A percentile compares a stretch with the other conserved stretches of the same genome.
These are phyloP conservation scores for Noccaea caerulescens DNA, from an alignment of 345 rosid genomes.

Conservation along the genomic window DNA sequence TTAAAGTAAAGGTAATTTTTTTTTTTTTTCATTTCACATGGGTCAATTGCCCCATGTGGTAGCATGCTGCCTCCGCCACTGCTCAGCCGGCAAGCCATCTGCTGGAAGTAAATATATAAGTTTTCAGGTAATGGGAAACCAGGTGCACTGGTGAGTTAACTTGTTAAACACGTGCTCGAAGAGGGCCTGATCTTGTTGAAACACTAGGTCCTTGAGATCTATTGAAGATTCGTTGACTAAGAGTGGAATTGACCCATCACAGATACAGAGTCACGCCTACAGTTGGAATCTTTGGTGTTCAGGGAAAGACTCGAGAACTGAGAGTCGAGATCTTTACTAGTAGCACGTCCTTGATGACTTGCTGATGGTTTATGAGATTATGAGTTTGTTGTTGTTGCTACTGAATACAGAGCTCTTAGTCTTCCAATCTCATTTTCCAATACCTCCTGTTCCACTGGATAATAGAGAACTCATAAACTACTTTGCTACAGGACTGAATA, in stretches of 20 bases:
- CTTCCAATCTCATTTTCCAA: slow-evolving; percentile 94
- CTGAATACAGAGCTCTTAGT: slow-evolving; percentile 68
- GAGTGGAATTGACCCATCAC: slow-evolving; percentile 66
- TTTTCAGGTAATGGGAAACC: slow-evolving; percentile 46
- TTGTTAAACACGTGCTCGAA: background rate
- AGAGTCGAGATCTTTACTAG: slow-evolving; percentile 83
- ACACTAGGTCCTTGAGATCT: slow-evolving; percentile 11
- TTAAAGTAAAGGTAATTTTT: no score
- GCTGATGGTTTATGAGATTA: slow-evolving; percentile 52
- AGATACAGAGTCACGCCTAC: slow-evolving; percentile 66
- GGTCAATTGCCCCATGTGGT: no score
- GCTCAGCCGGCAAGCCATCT: slow-evolving; percentile 64
- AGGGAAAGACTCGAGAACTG: slow-evolving; percentile 82
- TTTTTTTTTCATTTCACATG: no score
- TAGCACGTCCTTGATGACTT: slow-evolving; percentile 65
- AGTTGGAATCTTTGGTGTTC: slow-evolving; percentile 66
- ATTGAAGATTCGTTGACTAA: slow-evolving; percentile 43
- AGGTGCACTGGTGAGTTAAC: slow-evolving; percentile 3
- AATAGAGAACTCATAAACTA: slow-evolving; percentile 36
- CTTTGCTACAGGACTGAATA: background rate
- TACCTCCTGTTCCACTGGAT: slow-evolving; percentile 94
- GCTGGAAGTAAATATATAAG: slow-evolving; percentile 35
- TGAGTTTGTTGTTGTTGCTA: slow-evolving; percentile 49
- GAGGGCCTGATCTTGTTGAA: slow-evolving; percentile 19
- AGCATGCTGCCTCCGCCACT: no score